Evolutionary conservation across 2,329 filamentous ascomycete genomes (phyloP).

Genomic region (Albophoma yamanashiensis): DNA sequence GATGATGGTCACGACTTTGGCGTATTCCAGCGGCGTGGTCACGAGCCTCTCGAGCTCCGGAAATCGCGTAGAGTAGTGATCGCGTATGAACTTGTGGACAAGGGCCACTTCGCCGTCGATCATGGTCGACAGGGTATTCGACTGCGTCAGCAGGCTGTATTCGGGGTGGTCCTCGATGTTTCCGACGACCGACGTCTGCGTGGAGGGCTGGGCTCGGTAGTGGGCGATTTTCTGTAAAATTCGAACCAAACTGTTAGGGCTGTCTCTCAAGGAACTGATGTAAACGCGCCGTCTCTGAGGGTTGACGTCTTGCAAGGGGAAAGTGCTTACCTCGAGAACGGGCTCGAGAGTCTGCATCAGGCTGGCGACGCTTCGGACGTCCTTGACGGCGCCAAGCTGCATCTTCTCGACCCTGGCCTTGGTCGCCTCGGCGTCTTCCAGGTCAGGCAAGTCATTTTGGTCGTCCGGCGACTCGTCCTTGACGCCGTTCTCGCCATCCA

Average conservation of each 20-base stretch:
- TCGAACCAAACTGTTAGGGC: constrained; percentile 54
- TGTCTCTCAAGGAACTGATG: constrained; percentile 46
- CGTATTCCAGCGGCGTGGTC: constrained; percentile 87
- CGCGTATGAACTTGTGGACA: constrained; percentile 92
- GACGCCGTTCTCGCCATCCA: constrained; percentile 49
- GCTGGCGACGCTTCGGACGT: constrained; percentile 68
- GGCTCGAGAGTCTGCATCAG: constrained; percentile 76
- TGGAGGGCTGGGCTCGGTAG: constrained; percentile 59
- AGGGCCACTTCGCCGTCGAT: constrained; percentile 89
- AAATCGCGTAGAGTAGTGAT: constrained; percentile 90
- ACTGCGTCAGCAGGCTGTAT: constrained; percentile 78
- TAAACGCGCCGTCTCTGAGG: constrained; percentile 41
- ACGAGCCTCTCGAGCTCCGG: constrained; percentile 86
- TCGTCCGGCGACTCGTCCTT: constrained; percentile 34
- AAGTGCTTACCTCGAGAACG: constrained; percentile 53
- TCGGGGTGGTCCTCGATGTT: constrained; percentile 88
- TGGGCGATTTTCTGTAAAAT: constrained; percentile 64
- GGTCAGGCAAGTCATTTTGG: constrained; percentile 36
- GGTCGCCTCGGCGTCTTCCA: constrained; percentile 56
- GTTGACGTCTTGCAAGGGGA: constrained; percentile 10
- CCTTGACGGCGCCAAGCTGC: constrained; percentile 61
- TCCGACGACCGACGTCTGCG: constrained; percentile 57
- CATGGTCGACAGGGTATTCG: constrained; percentile 79
- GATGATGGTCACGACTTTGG: constrained; percentile 86
- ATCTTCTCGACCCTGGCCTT: constrained; percentile 77